Evolutionary conservation across 176 grass and related monocot species (phyloP).

Genomic region (Zea luxurians): DNA sequence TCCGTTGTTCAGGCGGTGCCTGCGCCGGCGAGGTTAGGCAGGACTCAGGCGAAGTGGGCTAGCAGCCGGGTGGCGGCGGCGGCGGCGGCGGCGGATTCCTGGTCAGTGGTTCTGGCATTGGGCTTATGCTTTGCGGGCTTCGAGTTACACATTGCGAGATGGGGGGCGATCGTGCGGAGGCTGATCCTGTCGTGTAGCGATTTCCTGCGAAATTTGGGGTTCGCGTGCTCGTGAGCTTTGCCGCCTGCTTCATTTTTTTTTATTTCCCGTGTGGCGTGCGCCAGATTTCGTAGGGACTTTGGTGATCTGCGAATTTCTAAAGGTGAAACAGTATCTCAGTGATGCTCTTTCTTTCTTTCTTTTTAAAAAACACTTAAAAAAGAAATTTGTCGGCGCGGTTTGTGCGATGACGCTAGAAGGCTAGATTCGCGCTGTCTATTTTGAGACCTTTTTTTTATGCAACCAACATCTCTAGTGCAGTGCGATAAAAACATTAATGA

Average conservation of each 20-base stretch:
- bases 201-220: background rate
- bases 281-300: conserved; percentile 29
- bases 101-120: conserved; percentile 30
- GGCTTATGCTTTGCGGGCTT: background rate
- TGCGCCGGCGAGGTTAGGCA: background rate
- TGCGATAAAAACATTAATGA: conserved; percentile 28
- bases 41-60: background rate
- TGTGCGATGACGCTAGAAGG: conserved; percentile 25
- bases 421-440: conserved; percentile 36
- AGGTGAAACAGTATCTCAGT: background rate
- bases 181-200: background rate
- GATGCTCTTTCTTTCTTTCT: background rate
- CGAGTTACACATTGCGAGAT: background rate
- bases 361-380: background rate
- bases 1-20: background rate
- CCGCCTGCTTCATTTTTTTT: background rate
- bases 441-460: background rate
- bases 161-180: background rate
- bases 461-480: conserved; percentile 3
- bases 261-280: background rate
- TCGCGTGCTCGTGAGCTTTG: background rate
- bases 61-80: background rate
- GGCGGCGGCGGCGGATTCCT: background rate
- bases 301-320: conserved; percentile 35
- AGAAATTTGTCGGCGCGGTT: conserved; percentile 35